A percentile compares a stretch with the other conserved stretches of the same genome.
These are phyloP conservation scores for Phascolomyces articulosus DNA, from an alignment of 371 early-diverging fungal species.

Conservation along the genomic window DNA sequence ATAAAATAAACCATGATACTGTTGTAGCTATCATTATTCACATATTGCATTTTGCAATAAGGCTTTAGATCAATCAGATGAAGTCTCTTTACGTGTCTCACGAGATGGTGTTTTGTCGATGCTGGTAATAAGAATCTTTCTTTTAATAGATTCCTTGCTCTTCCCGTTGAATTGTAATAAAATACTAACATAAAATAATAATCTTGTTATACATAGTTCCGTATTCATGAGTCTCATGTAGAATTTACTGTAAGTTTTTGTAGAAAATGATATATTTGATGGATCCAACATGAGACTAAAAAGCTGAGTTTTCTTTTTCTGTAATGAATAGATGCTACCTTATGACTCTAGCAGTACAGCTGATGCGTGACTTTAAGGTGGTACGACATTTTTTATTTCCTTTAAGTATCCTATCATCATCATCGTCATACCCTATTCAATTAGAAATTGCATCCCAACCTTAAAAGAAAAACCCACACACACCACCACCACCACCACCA, in stretches of 20 bases:
- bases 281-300: not conserved
- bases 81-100: conserved; percentile 38
- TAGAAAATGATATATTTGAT: not conserved
- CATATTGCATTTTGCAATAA: conserved; percentile 35
- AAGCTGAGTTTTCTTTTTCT: not conserved
- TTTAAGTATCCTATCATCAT: not conserved
- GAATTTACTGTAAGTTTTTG: conserved; percentile 1
- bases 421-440: not conserved
- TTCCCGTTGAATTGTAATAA: too few species aligned
- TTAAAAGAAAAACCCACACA: too few species aligned
- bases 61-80: conserved; percentile 36
- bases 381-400: not conserved
- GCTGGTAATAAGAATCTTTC: conserved; percentile 26
- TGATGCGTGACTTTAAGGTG: not conserved
- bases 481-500: too few species aligned
- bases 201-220: conserved; percentile 18
- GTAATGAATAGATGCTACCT: not conserved
- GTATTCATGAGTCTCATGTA: conserved; percentile 12
- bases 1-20: too few species aligned
- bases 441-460: too few species aligned
- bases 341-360: conserved; percentile 1
- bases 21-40: conserved; percentile 33
- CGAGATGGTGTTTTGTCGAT: conserved; percentile 32
- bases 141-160: too few species aligned
- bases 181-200: too few species aligned